Base-by-base conservation (phyloP, 495 filamentous ascomycete genomes). In the Penicillium roqueforti region DNA sequence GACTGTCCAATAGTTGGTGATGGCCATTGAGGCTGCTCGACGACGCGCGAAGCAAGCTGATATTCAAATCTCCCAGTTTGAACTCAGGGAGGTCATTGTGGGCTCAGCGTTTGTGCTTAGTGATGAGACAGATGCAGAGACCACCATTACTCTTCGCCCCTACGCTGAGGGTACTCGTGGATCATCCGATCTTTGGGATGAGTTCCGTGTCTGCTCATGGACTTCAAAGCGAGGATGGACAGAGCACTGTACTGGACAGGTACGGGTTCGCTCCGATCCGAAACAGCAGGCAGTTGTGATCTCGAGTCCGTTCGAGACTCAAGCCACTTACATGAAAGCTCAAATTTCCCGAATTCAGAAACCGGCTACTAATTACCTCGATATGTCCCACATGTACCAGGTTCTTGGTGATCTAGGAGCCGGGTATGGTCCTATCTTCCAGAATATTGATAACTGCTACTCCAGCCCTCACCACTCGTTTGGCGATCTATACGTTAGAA, bases 21-120 rank as follows among this genome's bases (percentile, higher is more conserved):
- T 83, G 78, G 75, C 70, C 0, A 58, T 74, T 9, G 77, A 82
- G 54, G 79, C 76, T 6, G 64, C 76, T n/a, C 54, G 59, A 14
- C 47, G 62, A 25, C 59, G 62, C 6, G 62, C 62, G 10, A 54
- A 45, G 34, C 38, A 46, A 18, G 40, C 51, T 22, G 62, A 62
- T 16, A 42, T 50, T 25, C 14, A 38, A 28, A 62, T 62, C 51
- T 47, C 59, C 0, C 56, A 62, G 8, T 55, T 60, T 41, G 66
- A 68, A 10, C 61, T 79, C 19, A 69, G 73, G 1, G 70, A 79
- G 20, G 61, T 79, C 3, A 65, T 68, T 40, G 71, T 74, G 6
- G 62, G 66, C 38, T 57, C 69, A 18, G 73, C 75, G 0, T 66
- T 79, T 19, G 61, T 77, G 0, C 59, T 80, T 1, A 67, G 61